Percentiles rank a stretch among this genome's conserved stretches.
Conservation (phyloP, 371 early-diverging fungal genomes). For the Syncephalastrum monosporum region DNA sequence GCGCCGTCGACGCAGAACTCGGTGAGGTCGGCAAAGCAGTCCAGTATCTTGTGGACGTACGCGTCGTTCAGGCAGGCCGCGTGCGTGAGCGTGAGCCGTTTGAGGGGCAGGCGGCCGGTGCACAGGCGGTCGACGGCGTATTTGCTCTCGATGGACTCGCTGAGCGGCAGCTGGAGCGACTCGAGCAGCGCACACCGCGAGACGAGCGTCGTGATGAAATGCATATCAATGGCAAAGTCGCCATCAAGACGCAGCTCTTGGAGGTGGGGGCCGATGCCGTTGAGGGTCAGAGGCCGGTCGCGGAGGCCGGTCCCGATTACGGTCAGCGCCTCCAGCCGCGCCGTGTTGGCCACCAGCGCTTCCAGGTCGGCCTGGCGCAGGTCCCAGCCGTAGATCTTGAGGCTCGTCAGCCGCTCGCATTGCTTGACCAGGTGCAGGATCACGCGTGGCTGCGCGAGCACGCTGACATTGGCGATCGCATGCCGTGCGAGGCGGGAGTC, state of each 20-base stretch:
- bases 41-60: conserved; percentile 9
- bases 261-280: conserved; percentile 19
- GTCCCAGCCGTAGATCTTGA: conserved; percentile 42
- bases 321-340: conserved; percentile 12
- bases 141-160: background rate
- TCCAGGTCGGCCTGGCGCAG: conserved; percentile 24
- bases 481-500: conserved; percentile 17
- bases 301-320: conserved; percentile 27
- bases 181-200: conserved; percentile 12
- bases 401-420: conserved; percentile 31
- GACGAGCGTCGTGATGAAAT: conserved; percentile 17
- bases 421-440: conserved; percentile 16
- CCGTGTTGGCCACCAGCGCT: conserved; percentile 10
- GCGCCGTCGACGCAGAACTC: conserved; percentile 24
- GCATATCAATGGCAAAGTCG: conserved; percentile 10
- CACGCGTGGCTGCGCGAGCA: conserved; percentile 18
- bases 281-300: conserved; percentile 13
- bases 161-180: conserved; percentile 25
- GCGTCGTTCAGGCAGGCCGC: conserved; percentile 16
- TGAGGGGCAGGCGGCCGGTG: conserved; percentile 10
- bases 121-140: conserved; percentile 17
- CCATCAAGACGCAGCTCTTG: conserved; percentile 26
- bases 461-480: conserved; percentile 4
- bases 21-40: conserved; percentile 20
- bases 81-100: conserved; percentile 25